Base-by-base conservation (phyloP, 2,329 filamentous ascomycete genomes). In the Trichoderma asperellum region DNA sequence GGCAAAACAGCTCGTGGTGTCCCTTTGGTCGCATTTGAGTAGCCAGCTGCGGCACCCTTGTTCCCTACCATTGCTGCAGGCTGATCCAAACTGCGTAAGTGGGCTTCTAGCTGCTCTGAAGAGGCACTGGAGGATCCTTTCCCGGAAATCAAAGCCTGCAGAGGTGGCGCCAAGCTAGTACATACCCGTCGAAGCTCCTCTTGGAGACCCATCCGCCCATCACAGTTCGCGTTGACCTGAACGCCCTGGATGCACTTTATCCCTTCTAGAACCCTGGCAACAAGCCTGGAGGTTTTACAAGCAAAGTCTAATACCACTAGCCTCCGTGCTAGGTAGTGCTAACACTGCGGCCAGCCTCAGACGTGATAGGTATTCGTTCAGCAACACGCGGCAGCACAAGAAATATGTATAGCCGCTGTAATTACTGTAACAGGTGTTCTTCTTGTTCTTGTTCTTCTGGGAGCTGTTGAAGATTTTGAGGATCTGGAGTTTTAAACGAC, bases 51-150 rank as follows among this genome's bases (percentile, higher is more conserved):
- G 60, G 37, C 57, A 70, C 18, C 68, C 68, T 63, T 70, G 68
- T 52, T 58, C 68, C 62, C 21, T 58, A 57, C 58, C n/a, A 53
- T 49, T 62, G 37, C 56, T 62, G 68, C 62, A 70, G 32, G 68
- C 62, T 59, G 68, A 70, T 61, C 68, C 63, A 56, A 70, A 62
- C 62, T 70, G 62, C 68, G 63, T 60, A 62, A 65, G 62, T 66
- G 61, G 66, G 35, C n/a, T 67, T 59, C 56, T 37, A 62, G 57
- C 57, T 69, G 61, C 32, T n/a, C 43, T 67, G 29, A 53, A 62
- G 63, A 58, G 57, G 62, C 57, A 37, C 29, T 66, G 56, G 62
- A 67, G 58, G 37, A 70, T 70, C 68, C 62, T 61, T 60, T 61
- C 62, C 68, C 58, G 56, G 62, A 60, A 70, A 59, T 62, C 68